A percentile compares a stretch with the other conserved stretches of the same genome.
Evolutionary conservation across 2,329 filamentous ascomycete genomes (phyloP).

Genomic region (Pseudovirgaria hyperparasitica): DNA sequence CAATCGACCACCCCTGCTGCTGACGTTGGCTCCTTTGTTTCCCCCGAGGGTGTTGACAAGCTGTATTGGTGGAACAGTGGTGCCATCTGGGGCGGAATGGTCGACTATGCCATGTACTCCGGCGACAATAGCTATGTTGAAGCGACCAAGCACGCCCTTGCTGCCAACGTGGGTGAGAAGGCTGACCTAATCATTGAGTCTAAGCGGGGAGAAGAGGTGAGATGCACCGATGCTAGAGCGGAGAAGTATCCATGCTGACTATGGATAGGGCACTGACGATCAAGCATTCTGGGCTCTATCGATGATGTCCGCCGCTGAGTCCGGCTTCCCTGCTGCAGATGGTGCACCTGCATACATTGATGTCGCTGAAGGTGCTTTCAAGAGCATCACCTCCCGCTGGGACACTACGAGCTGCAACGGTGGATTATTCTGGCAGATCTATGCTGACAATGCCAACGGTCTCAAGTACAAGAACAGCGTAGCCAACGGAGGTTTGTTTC

Average conservation of each 20-base stretch:
- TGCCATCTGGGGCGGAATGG: conserved; percentile 22
- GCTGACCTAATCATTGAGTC: conserved; percentile 33
- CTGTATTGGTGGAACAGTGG: conserved; percentile 39
- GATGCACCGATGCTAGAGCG: conserved; percentile 35
- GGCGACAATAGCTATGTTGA: conserved; percentile 30
- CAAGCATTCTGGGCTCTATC: conserved; percentile 57
- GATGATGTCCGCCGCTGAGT: conserved; percentile 50
- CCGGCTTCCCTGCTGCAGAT: conserved; percentile 41
- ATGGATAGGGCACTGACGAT: conserved; percentile 50
- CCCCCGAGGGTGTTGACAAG: too few species aligned
- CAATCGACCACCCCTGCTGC: conserved; percentile 10
- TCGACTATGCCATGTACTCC: conserved; percentile 35
- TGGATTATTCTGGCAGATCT: conserved; percentile 67
- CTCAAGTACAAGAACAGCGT: conserved; percentile 67
- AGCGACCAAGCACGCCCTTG: conserved; percentile 29
- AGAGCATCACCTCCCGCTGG: conserved; percentile 54
- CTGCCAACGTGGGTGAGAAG: conserved; percentile 26
- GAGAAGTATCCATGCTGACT: too few species aligned
- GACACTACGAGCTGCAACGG: conserved; percentile 50
- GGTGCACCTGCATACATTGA: conserved; percentile 48
- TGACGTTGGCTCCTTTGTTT: conserved; percentile 28
- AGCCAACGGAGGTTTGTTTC: conserved; percentile 64
- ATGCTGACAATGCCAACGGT: conserved; percentile 49
- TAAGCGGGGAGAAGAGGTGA: conserved; percentile 17
- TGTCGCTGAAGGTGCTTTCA: conserved; percentile 55